Percentiles rank a stretch among this genome's conserved stretches.
phyloP scores from a whole-genome alignment of 345 rosid genomes.

The Carallia brachiata region DNA sequence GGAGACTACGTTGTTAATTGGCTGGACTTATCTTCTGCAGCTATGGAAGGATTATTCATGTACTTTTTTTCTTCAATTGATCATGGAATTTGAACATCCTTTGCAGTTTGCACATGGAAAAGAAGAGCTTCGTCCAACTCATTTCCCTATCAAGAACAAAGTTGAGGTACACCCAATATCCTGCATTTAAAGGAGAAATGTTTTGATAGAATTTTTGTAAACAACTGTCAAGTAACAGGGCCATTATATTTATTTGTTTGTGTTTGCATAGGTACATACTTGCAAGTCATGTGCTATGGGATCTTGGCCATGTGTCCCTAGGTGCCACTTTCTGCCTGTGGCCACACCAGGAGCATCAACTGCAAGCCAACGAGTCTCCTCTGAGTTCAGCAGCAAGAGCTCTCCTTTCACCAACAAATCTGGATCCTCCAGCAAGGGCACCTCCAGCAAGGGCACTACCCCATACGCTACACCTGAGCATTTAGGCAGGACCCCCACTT shows the following conservation, averaged over 20 bases:
- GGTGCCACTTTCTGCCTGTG: conserved; percentile 21
- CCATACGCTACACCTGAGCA: background rate
- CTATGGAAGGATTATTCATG: background rate
- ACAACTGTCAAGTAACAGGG: conserved; percentile 3
- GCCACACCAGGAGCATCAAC: conserved; percentile 15
- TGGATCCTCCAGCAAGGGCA: conserved; percentile 12
- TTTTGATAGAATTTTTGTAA: background rate
- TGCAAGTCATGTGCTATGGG: conserved; percentile 25
- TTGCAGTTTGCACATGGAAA: conserved; percentile 53
- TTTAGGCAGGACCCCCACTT: conserved; percentile 2
- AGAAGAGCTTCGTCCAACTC: conserved; percentile 38
- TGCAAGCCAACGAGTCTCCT: conserved; percentile 11
- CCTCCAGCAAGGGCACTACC: conserved; percentile 8
- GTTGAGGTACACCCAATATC: conserved; percentile 33
- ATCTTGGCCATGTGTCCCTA: conserved; percentile 23
- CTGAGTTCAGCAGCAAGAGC: conserved; percentile 5
- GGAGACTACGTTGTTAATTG: background rate
- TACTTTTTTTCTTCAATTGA: background rate
- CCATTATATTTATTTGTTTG: conserved; percentile 10
- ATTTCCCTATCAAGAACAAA: conserved; percentile 30
- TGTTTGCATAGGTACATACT: conserved; percentile 21
- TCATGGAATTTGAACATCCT: background rate
- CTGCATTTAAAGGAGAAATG: background rate
- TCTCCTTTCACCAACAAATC: conserved; percentile 7
- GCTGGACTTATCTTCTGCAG: background rate